These are phyloP conservation scores for Inosperma sp. DNA, from an alignment of 768 basidiomycete genomes.

Conservation along the genomic window DNA sequence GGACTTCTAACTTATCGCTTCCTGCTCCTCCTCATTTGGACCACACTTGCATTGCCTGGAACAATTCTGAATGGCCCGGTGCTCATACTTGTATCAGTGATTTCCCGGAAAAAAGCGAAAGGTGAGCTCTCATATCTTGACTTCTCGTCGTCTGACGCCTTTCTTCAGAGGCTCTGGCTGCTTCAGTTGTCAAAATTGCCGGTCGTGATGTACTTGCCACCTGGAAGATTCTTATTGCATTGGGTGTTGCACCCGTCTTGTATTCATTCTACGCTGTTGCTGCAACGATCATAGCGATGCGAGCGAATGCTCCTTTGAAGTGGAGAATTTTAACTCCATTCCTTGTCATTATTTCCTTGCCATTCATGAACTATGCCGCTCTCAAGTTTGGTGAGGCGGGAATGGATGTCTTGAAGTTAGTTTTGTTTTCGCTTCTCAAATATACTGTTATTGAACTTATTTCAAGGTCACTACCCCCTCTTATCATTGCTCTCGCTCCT, in stretches of 20 bases:
- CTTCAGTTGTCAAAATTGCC: conserved; percentile 90
- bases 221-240: conserved; percentile 94
- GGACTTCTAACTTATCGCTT: conserved; percentile 81
- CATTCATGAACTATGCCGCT: conserved; percentile 88
- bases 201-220: conserved; percentile 96
- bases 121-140: conserved; percentile 38
- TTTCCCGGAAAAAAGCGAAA: conserved; percentile 86
- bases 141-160: neutral
- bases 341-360: conserved; percentile 65
- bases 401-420: conserved; percentile 93
- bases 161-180: conserved; percentile 84
- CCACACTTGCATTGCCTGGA: conserved; percentile 82
- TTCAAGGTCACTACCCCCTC: conserved; percentile 78
- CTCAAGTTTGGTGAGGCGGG: conserved; percentile 98
- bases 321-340: conserved; percentile 76
- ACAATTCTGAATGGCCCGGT: conserved; percentile 90
- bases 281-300: conserved; percentile 68
- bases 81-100: conserved; percentile 83
- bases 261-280: conserved; percentile 80
- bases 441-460: conserved; percentile 12
- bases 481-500: conserved; percentile 82
- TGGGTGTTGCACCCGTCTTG: conserved; percentile 84
- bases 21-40: conserved; percentile 74
- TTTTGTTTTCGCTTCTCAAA: conserved; percentile 8
- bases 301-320: conserved; percentile 54